Evolutionary conservation across 371 early-diverging fungal species (phyloP), one percentile per base, ranked within the genome.

Genomic region (Blakeslea trispora): DNA sequence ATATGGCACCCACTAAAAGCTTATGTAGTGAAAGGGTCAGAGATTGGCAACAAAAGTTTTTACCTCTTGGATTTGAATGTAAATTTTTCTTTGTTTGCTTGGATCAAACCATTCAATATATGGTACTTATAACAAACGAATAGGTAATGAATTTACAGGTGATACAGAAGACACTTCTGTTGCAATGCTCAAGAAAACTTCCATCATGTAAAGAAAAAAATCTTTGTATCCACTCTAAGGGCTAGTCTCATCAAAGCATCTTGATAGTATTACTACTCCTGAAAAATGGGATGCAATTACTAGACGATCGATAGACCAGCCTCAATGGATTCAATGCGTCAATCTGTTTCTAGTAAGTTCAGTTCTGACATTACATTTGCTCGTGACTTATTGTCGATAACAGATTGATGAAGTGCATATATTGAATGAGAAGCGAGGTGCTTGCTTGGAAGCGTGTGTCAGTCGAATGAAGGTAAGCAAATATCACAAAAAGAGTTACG

Each of bases 1-100:
- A 96, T 62, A 82, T 96, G 67, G 93, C 91, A 1, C 94, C 96
- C 1, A 93, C 91, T 49, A 93, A 91, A 69, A 92, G 92, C 10
- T 72, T 96, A 6, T 92, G 93, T 53, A 70, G 78, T 3, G 92
- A 94, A 68, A 72, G 89, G 37, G 68, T 66, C 0, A 61, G 49
- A 22, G 92, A 91, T 63, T 89, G 94, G 85, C 57, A 69, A 24
- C 49, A 61, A 5, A 86, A 86, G 61, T 87, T 91, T 57, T 35
- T 66, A n/a, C 52, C 60, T 11, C 67, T 85, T 14, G 85, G 82
- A 5, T 66, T 86, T n/a, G 69, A 69, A 18, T 88, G 89, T 83
- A 59, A 21, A 47, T 49, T 14, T n/a, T 18, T 3, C 50, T 14
- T 42, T 39, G 10, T 14, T 14, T 39, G 24, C 4, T 3, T 8